These are phyloP conservation scores for Alternaria sp. DNA, from an alignment of 2,329 filamentous ascomycete genomes.

Conservation along the genomic window DNA sequence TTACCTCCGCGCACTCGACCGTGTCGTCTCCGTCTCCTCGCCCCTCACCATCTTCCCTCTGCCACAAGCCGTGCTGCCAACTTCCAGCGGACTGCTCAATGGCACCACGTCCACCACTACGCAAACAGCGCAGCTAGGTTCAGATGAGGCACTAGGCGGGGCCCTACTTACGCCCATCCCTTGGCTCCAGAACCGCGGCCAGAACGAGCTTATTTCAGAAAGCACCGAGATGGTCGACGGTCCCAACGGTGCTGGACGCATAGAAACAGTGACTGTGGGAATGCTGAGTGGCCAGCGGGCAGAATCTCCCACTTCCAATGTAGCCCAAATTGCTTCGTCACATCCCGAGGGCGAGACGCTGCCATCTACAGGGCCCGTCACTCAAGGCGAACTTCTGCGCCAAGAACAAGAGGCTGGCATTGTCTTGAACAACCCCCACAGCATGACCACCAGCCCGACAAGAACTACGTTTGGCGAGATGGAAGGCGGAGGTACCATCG, in stretches of 20 bases:
- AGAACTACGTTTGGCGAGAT: conserved; percentile 35
- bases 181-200: conserved; percentile 68
- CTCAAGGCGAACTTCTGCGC: conserved; percentile 83
- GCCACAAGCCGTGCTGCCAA: conserved; percentile 64
- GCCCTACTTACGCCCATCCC: conserved; percentile 92
- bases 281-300: conserved; percentile 47
- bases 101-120: conserved; percentile 59
- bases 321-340: conserved; percentile 40
- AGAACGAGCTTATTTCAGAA: conserved; percentile 71
- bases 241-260: conserved; percentile 76
- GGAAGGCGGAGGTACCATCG: conserved; percentile 38
- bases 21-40: conserved; percentile 88
- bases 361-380: conserved; percentile 52
- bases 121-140: conserved; percentile 63
- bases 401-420: conserved; percentile 85
- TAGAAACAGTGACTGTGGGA: conserved; percentile 82
- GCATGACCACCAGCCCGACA: conserved; percentile 32
- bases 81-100: conserved; percentile 63
- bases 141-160: conserved; percentile 87
- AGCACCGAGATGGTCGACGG: conserved; percentile 82
- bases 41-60: conserved; percentile 82
- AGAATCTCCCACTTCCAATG: conserved; percentile 10
- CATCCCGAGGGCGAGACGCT: conserved; percentile 46
- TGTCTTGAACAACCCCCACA: conserved; percentile 62
- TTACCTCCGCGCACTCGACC: conserved; percentile 89